These are phyloP conservation scores for Fusarium zealandicum DNA, from an alignment of 2,329 filamentous ascomycete species.

Conservation along the genomic window DNA sequence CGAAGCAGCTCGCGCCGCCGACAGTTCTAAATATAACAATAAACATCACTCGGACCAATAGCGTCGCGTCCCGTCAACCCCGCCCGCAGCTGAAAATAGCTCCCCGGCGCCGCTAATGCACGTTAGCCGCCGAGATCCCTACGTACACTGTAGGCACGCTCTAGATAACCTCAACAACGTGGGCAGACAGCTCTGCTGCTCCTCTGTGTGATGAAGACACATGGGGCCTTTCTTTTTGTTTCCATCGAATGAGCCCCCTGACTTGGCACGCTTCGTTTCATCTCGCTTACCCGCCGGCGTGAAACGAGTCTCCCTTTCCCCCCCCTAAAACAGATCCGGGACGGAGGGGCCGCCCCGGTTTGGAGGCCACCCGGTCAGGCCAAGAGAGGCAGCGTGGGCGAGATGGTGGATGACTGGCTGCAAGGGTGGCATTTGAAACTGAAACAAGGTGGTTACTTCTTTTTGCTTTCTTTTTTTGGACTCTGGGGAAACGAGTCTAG, in stretches of 20 bases:
- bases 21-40: conserved; percentile 30
- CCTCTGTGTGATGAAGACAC: too few species aligned
- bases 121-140: conserved; percentile 33
- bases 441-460: conserved; percentile 18
- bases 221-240: not conserved
- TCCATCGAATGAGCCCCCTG: not conserved
- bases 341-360: conserved; percentile 6
- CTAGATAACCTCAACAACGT: not conserved
- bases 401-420: conserved; percentile 9
- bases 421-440: conserved; percentile 16
- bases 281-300: conserved; percentile 5
- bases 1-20: conserved; percentile 18
- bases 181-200: not conserved
- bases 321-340: too few species aligned
- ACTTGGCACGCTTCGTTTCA: not conserved
- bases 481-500: conserved; percentile 1
- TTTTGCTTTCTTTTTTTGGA: conserved; percentile 23
- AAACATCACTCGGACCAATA: conserved; percentile 21
- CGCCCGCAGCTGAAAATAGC: conserved; percentile 29
- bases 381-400: too few species aligned
- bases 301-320: not conserved
- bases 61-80: conserved; percentile 5
- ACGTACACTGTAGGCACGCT: too few species aligned
- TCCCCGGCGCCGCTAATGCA: conserved; percentile 34
- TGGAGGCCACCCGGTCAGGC: conserved; percentile 16